Conservation (phyloP, 1,284 basidiomycete species). For the Cryptococcus sp. region DNA sequence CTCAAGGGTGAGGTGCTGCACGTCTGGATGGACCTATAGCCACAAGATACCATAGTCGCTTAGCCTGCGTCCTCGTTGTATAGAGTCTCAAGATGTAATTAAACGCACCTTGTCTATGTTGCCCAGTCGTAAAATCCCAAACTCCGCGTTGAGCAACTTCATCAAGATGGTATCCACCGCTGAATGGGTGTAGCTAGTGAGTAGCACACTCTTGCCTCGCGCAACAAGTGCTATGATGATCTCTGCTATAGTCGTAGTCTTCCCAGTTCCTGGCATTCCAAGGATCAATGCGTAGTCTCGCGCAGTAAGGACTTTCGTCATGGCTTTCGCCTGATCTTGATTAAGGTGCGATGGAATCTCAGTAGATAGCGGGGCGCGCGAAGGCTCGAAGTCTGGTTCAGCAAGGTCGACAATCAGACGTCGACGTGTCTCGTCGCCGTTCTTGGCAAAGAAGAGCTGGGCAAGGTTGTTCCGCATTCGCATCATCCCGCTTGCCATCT, state of each 20-base stretch:
- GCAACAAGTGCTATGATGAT: conserved; percentile 77
- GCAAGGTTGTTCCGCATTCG: conserved; percentile 88
- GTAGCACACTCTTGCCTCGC: conserved; percentile 79
- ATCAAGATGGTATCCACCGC: conserved; percentile 93
- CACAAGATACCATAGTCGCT: not conserved
- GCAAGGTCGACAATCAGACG: conserved; percentile 78
- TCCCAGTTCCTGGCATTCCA: conserved; percentile 98
- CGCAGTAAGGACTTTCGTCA: conserved; percentile 73
- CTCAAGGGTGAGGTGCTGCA: conserved; percentile 69
- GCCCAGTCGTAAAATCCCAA: conserved; percentile 79
- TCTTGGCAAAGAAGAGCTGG: conserved; percentile 69
- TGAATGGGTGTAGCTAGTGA: conserved; percentile 94
- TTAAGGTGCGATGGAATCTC: conserved; percentile 62
- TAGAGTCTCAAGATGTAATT: too few species aligned
- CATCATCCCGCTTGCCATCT: conserved; percentile 81
- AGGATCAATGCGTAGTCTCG: conserved; percentile 88
- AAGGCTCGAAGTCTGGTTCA: conserved; percentile 63
- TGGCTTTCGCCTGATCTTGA: conserved; percentile 69
- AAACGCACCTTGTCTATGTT: conserved; percentile 80
- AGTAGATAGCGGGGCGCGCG: conserved; percentile 32
- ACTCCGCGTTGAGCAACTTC: conserved; percentile 70
- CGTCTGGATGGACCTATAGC: conserved; percentile 72
- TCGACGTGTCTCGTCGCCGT: conserved; percentile 64
- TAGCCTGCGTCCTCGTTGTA: not conserved
- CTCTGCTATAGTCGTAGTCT: conserved; percentile 91